Conservation (phyloP, 2,329 filamentous ascomycete genomes). For the Xylariaceae sp. region DNA sequence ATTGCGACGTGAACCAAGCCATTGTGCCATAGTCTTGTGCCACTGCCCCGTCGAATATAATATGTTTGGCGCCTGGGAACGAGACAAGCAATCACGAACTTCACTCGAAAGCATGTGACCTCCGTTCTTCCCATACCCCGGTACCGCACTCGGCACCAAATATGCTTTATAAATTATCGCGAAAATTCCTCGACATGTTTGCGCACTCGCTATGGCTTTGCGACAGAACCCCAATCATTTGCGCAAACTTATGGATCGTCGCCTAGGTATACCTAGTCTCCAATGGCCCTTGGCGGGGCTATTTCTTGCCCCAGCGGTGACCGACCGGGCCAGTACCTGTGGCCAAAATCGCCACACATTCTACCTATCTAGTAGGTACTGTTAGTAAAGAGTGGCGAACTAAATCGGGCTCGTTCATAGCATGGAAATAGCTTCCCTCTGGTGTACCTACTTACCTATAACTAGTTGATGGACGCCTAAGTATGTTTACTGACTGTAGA, state of each 20-base stretch:
- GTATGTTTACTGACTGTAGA: no score
- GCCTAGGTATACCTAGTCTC: not conserved
- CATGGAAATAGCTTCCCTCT: no score
- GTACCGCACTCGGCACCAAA: not conserved
- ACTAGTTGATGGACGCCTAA: no score
- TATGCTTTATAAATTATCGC: constrained; percentile 1
- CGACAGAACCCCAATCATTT: constrained; percentile 12
- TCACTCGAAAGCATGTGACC: constrained; percentile 28
- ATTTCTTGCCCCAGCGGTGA: not conserved
- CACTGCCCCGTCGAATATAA: not conserved
- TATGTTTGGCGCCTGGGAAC: constrained; percentile 6
- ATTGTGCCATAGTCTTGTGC: not conserved
- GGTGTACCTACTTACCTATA: no score
- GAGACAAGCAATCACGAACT: constrained; percentile 24
- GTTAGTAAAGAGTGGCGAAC: no score
- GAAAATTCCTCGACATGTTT: not conserved
- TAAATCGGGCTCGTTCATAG: no score
- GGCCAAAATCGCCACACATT: not conserved
- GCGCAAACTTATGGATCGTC: constrained; percentile 2
- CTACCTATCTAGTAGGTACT: not conserved
- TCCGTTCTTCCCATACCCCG: not conserved
- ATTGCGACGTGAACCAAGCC: no score
- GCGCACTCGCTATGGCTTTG: constrained; percentile 5
- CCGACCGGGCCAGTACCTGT: not conserved
- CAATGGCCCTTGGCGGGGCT: not conserved